Evolutionary conservation across 1,284 basidiomycete species (phyloP), one percentile per base, ranked within the genome.

Genomic region (Ceratobasidium sp.): DNA sequence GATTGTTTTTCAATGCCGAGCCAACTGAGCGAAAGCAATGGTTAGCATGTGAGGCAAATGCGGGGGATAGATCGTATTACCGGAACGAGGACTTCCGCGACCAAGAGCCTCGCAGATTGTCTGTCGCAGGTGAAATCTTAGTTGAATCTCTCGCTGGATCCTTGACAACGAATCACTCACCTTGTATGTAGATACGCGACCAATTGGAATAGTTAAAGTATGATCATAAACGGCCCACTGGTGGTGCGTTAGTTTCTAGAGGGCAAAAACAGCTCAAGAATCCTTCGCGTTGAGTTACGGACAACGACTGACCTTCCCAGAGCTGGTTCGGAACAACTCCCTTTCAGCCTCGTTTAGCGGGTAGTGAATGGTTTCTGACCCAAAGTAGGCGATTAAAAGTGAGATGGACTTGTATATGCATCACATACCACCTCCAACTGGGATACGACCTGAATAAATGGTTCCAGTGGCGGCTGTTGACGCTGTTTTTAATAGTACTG

Each of bases 181-280:
- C 74, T 88, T 88, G 78, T 90, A 90, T 0, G 88, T 89, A 34
- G 84, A 83, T 1, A 90, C 85, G 48, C 82, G 85, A 0, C 88
- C 88, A 2, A 73, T 77, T 0, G 88, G 88, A 39, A 89, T 87
- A 0, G 79, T 83, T 37, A 81, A 78, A 0, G 83, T 79, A 68
- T 85, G 84, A 78, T 90, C 89, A 69, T 90, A 90, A 0, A 89
- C 87, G 7, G 83, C 85, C 89, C 88, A 89, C 77, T 87, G 87
- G 78, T 89, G 85, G 1, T 81, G 77, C 14, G 88, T 86, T 46
- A 89, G 76, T 27, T 62, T 75, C 79, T 79, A 58, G 19, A 43
- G 29, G 24, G 14, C 37, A 39, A 31, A 0, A 5, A 24, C 49
- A 37, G 16, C 6, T 24, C 7, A 56, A 41, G 3, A 19, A 39